A percentile compares a stretch with the other conserved stretches of the same genome.
These are phyloP conservation scores for Cystobasidium onofrii DNA, from an alignment of 768 basidiomycete genomes.

Conservation along the genomic window DNA sequence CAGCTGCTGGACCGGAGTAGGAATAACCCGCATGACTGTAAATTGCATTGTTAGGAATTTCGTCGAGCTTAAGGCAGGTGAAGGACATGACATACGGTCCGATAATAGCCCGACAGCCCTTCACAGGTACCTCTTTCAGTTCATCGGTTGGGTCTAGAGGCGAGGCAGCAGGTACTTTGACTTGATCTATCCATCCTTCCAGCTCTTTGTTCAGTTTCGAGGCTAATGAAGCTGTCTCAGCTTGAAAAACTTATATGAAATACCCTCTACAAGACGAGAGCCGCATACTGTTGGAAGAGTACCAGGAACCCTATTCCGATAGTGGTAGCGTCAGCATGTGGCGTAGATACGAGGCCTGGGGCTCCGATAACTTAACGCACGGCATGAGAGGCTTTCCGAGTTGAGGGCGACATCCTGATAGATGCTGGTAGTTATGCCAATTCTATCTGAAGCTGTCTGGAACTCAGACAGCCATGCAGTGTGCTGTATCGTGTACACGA, in stretches of 20 bases:
- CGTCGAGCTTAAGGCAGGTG: not conserved
- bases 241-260: no score
- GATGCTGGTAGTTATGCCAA: not conserved
- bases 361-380: not conserved
- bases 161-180: conserved; percentile 55
- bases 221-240: conserved; percentile 47
- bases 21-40: conserved; percentile 86
- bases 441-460: no score
- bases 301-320: conserved; percentile 17
- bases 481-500: not conserved
- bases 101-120: conserved; percentile 75
- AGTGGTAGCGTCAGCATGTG: not conserved
- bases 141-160: conserved; percentile 45
- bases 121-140: conserved; percentile 51
- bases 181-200: conserved; percentile 29
- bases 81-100: conserved; percentile 69
- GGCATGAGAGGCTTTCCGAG: conserved; percentile 23
- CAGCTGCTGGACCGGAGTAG: conserved; percentile 87
- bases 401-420: not conserved
- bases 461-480: no score
- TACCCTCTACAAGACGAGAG: no score
- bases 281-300: conserved; percentile 16
- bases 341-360: not conserved
- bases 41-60: no score
- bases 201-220: conserved; percentile 58